A percentile compares a stretch with the other conserved stretches of the same genome.
These are phyloP conservation scores for Fusarium pseudocircinatum DNA, from an alignment of 2,329 filamentous ascomycete genomes.

Conservation along the genomic window DNA sequence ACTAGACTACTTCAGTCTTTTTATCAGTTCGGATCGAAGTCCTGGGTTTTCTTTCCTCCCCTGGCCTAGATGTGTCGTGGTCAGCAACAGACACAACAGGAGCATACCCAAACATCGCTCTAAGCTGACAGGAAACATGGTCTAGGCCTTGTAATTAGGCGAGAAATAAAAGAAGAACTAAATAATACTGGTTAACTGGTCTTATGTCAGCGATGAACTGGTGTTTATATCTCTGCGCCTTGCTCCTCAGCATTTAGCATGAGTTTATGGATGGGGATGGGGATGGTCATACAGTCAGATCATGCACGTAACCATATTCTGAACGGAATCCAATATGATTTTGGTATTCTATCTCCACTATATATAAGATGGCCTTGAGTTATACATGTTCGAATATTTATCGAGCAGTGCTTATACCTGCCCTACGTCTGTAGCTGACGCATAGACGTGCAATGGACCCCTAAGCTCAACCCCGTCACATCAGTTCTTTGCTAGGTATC, in stretches of 20 bases:
- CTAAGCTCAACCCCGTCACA: not conserved
- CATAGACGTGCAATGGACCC: not conserved
- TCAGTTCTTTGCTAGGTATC: not conserved
- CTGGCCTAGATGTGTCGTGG: not conserved
- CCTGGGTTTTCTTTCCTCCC: too few species aligned
- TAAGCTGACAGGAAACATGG: not conserved
- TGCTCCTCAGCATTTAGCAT: not conserved
- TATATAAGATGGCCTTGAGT: not conserved
- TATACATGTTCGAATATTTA: not conserved
- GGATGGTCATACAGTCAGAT: not conserved
- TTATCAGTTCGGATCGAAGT: too few species aligned
- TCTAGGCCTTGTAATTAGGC: not conserved
- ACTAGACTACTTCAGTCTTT: too few species aligned
- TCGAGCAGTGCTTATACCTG: constrained; percentile 14
- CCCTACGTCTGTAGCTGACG: not conserved
- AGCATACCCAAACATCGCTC: not conserved
- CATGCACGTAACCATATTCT: not conserved
- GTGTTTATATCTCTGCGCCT: not conserved
- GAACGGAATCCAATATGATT: not conserved
- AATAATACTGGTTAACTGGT: not conserved
- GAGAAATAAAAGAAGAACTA: not conserved
- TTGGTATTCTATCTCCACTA: not conserved
- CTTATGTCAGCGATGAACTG: not conserved
- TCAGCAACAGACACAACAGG: not conserved
- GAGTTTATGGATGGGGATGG: not conserved